These are phyloP conservation scores for Auricularia auricula-judae DNA, from an alignment of 768 basidiomycete species.

Conservation along the genomic window DNA sequence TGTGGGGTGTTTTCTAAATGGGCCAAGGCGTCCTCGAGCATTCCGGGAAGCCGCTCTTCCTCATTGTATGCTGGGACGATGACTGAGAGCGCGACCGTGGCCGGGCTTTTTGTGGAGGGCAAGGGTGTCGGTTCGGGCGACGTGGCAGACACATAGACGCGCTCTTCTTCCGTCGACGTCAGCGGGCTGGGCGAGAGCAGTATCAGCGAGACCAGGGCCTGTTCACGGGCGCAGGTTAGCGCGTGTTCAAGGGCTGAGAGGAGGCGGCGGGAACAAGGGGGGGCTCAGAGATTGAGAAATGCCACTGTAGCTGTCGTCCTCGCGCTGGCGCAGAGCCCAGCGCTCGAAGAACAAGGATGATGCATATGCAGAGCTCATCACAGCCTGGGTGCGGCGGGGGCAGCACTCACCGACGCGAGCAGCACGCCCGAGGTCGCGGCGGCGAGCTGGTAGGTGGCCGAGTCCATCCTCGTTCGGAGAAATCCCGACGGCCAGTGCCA, in stretches of 20 bases:
- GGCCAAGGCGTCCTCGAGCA: constrained; percentile 68
- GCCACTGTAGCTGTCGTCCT: constrained; percentile 41
- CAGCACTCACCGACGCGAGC: background rate
- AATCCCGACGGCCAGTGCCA: too few relatives aligned
- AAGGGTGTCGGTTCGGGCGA: constrained; percentile 41
- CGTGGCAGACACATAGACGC: constrained; percentile 48
- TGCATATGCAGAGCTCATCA: constrained; percentile 45
- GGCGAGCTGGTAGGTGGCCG: background rate
- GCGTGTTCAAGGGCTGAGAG: background rate
- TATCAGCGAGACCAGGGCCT: constrained; percentile 64
- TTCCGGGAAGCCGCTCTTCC: constrained; percentile 64
- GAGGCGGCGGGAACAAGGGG: background rate
- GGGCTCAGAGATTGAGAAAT: background rate
- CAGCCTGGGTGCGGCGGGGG: constrained; percentile 5
- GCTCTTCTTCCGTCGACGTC: constrained; percentile 53
- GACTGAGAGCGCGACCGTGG: constrained; percentile 62
- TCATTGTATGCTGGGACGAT: constrained; percentile 93
- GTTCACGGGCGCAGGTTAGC: constrained; percentile 1
- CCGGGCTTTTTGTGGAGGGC: constrained; percentile 23
- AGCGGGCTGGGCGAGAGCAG: constrained; percentile 66
- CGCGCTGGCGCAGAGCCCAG: constrained; percentile 52
- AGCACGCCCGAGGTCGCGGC: background rate
- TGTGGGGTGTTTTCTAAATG: constrained; percentile 38
- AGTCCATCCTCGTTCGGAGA: background rate
- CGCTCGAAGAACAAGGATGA: constrained; percentile 95